phyloP scores from a whole-genome alignment of 2,329 filamentous ascomycete species.

The Whalleya microplaca region DNA sequence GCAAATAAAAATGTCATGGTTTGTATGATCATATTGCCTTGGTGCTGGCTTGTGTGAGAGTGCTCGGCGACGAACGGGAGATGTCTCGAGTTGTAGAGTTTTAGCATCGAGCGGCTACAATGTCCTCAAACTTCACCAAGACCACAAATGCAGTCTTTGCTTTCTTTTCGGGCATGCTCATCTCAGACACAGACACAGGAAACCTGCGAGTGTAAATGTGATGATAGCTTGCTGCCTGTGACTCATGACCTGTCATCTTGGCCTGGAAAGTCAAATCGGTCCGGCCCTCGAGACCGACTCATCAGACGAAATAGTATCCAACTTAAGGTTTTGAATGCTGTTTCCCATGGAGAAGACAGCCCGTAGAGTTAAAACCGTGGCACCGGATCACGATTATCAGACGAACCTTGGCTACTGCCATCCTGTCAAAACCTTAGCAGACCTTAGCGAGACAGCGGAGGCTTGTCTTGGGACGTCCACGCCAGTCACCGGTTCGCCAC shows the following conservation, averaged over 20 bases:
- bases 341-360: not conserved
- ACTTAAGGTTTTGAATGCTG: not conserved
- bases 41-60: no score
- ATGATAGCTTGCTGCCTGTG: not conserved
- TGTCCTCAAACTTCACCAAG: no score
- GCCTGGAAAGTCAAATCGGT: not conserved
- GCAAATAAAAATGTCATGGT: no score
- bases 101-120: no score
- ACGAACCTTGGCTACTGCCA: not conserved
- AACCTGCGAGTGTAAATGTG: not conserved
- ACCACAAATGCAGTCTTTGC: not conserved
- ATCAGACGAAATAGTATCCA: not conserved
- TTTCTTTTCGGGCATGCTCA: not conserved
- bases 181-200: not conserved
- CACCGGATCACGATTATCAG: not conserved
- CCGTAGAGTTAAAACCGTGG: conserved; percentile 6
- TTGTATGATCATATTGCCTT: no score
- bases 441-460: not conserved
- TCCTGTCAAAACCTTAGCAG: conserved; percentile 1
- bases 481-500: conserved; percentile 3
- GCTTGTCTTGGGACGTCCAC: not conserved
- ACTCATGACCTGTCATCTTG: not conserved
- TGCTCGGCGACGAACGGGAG: no score
- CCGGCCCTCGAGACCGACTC: not conserved
- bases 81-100: no score